Base-by-base conservation (phyloP, 2,329 filamentous ascomycete species). In the Paecilomyces variotii region DNA sequence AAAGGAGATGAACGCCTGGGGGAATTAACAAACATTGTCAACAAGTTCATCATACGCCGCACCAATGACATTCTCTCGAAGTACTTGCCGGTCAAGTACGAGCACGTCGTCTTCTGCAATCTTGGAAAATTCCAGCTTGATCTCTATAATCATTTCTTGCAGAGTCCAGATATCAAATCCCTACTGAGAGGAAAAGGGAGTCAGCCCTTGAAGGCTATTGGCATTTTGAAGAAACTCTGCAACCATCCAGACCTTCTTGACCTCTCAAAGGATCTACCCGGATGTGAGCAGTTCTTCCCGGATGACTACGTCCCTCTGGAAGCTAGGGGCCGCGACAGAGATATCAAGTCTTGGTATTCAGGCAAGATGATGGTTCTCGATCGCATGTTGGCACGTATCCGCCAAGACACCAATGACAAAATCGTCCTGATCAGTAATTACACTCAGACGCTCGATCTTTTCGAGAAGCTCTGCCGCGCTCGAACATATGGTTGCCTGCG, bases 361-460 rank as follows among this genome's bases (percentile, higher is more conserved):
- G 95, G 94, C 54, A 99, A 99, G 75, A 97, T 99, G 91, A 87
- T 90, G 68, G 94, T 99, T 2, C 84, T 99, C n/a, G 94, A 97
- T 70, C 87, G 92, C 59, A 99, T 99, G 95, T 84, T 99, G 55
- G 91, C 92, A 34, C 88, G 93, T 28, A 99, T 99, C 65, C 90
- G 91, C 14, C 87, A 92, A 67, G 93, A 97, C 68, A 97, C 94
- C 0, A 97, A 96, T 68, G 94, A 99, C 82, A 99, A 99, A 76
- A 99, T 99, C 68, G 94, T 99, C 11, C 84, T 99, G 59, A 99
- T 99, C 74, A 96, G 91, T 74, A 99, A 99, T 71, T 99, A 97
- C 76, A 99, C 94, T 0, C 89, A 94, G 67, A 99, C 94, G 0
- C 83, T 99, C 3, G 94, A 99, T 73, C 82, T 99, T 2, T 97